Base-by-base conservation (phyloP, 352 stramenopile species). In the Thraustochytrium sp. region DNA sequence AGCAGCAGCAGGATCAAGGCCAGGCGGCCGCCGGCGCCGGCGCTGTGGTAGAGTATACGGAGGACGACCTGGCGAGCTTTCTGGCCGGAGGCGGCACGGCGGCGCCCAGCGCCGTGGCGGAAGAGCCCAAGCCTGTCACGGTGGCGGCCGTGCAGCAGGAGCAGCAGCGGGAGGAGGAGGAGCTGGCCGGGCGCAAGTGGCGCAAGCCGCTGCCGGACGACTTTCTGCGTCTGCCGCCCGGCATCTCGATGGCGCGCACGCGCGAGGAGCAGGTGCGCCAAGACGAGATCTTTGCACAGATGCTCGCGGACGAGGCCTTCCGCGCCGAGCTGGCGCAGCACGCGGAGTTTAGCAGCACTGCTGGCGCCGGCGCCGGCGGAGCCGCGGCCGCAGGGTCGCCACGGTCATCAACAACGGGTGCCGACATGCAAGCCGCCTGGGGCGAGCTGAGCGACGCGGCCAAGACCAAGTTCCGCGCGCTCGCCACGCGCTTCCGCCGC, bases 251-350 rank as follows among this genome's bases (percentile, higher is more conserved):
- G 42, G 34, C 31, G 26, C 29, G 31, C 21, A 44, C 18, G 21
- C 31, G 40, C 68, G 68, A 21, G 13, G 48, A 46, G 68, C 68
- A 80, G 3, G 31, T 80, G 9, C 68, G 40, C 21, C 68, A 72
- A 44, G 68, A 80, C 51, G 53, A 65, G 44, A 29, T 65, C 13
- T 61, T 80, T 21, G 68, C 68, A 29, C 46, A 80, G 37, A 61
- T 80, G 68, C 68, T 80, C 11, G 68, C 68, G 29, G 31, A 80
- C 49, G 68, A 80, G 38, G 48, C 29, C 23, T 80, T 80, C 26
- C 48, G 68, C 29, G 16, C 5, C 23, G 68, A 80, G 42, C 53
- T 80, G 18, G 42, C 68, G 13, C 68, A 44, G 42, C 68, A 80
- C 34, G 68, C 48, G 23, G 68, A 80, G 68, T 80, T 80, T 75